These are phyloP conservation scores for Nidula microcarpa DNA, from an alignment of 768 basidiomycete species.

Conservation along the genomic window DNA sequence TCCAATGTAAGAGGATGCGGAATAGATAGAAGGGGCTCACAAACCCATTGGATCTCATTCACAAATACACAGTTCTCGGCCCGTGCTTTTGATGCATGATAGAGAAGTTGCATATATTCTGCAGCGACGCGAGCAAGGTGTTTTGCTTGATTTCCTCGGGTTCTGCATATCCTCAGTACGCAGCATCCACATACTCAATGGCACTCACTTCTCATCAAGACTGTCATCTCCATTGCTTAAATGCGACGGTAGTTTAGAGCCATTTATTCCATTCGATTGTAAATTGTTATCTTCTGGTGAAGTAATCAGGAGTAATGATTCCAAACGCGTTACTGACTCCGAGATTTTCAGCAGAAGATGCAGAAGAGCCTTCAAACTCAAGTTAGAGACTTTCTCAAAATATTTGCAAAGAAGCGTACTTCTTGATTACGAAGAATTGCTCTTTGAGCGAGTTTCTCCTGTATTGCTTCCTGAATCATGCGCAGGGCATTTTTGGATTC, in stretches of 20 bases:
- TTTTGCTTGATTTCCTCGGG: conserved; percentile 66
- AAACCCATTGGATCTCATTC: conserved; percentile 82
- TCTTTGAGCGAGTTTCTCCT: conserved; percentile 74
- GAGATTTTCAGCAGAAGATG: conserved; percentile 90
- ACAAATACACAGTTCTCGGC: conserved; percentile 77
- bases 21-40: conserved; percentile 17
- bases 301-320: conserved; percentile 75
- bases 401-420: conserved; percentile 31
- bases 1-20: conserved; percentile 2
- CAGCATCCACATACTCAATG: not conserved
- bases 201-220: conserved; percentile 38
- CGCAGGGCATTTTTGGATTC: conserved; percentile 62
- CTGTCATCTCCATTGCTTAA: conserved; percentile 35
- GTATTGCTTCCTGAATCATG: conserved; percentile 67
- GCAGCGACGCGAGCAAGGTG: conserved; percentile 81
- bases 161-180: conserved; percentile 27
- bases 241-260: conserved; percentile 28
- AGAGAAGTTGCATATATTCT: conserved; percentile 91
- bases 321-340: conserved; percentile 85
- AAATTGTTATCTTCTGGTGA: conserved; percentile 38
- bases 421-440: conserved; percentile 83
- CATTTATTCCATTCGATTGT: conserved; percentile 25
- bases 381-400: too few species aligned
- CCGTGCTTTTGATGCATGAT: conserved; percentile 82
- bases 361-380: conserved; percentile 52